A percentile compares a stretch with the other conserved stretches of the same genome.
Conservation (phyloP, 129 eudicot genomes). For the Erigeron canadensis region DNA sequence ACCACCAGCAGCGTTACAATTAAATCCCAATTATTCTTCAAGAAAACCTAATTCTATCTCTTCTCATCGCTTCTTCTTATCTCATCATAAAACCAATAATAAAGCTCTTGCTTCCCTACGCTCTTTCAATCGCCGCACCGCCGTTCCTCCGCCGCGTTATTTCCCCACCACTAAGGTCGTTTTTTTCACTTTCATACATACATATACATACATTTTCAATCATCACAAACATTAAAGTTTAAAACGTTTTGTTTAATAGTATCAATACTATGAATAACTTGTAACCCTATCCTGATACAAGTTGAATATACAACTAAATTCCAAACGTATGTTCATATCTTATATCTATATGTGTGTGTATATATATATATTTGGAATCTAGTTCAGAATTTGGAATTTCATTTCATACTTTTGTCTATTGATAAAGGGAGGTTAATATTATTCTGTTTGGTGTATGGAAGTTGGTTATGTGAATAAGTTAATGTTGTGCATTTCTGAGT, state of each 20-base stretch:
- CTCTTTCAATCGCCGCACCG: conserved; percentile 23
- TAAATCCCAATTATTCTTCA: conserved; percentile 23
- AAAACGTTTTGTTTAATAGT: neutral
- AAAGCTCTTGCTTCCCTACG: conserved; percentile 24
- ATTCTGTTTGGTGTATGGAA: neutral
- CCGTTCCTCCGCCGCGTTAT: conserved; percentile 28
- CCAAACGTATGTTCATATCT: too few relatives aligned
- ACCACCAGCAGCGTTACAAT: conserved; percentile 28
- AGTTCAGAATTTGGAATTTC: too few relatives aligned
- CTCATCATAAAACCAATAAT: conserved; percentile 19
- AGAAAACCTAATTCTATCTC: conserved; percentile 6
- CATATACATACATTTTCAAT: neutral
- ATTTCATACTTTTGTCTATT: too few relatives aligned
- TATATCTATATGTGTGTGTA: too few relatives aligned
- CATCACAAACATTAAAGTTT: neutral
- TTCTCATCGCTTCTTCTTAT: conserved; percentile 2
- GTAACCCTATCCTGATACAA: too few relatives aligned
- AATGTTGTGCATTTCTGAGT: neutral
- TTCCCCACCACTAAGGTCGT: conserved; percentile 25
- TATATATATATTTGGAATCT: too few relatives aligned
- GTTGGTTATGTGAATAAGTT: neutral
- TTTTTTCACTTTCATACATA: neutral
- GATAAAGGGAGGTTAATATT: too few relatives aligned
- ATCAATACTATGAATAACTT: too few relatives aligned
- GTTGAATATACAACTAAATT: too few relatives aligned